Evolutionary conservation across 495 filamentous ascomycete species (phyloP).

Genomic region (Neurospora tetraspora): DNA sequence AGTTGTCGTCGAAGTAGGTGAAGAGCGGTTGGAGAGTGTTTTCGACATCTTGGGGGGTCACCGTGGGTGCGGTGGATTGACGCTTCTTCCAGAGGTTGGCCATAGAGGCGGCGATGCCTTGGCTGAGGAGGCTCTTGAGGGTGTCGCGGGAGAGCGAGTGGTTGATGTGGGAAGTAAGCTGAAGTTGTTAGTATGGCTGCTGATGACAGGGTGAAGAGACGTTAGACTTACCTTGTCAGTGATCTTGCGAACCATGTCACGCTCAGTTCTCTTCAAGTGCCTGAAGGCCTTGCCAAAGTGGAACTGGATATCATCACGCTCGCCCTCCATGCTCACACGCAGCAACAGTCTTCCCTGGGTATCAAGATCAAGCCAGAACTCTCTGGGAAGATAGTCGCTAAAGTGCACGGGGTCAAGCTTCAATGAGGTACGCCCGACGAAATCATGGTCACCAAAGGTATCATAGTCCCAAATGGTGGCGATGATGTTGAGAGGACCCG

Average conservation of each 20-base stretch:
- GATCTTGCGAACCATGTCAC: slow-evolving; percentile 96
- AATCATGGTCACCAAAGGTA: slow-evolving; percentile 93
- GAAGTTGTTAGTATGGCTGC: slow-evolving; percentile 11
- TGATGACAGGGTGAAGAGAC: neutral
- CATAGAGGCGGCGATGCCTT: slow-evolving; percentile 67
- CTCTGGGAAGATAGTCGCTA: slow-evolving; percentile 84
- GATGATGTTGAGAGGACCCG: slow-evolving; percentile 84
- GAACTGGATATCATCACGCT: slow-evolving; percentile 96
- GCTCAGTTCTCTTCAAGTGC: slow-evolving; percentile 85
- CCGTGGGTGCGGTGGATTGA: slow-evolving; percentile 39
- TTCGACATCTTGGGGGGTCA: slow-evolving; percentile 64
- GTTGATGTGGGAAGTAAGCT: slow-evolving; percentile 94
- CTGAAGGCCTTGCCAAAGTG: slow-evolving; percentile 97
- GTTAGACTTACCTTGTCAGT: slow-evolving; percentile 74
- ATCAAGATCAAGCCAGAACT: slow-evolving; percentile 97
- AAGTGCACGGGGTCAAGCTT: slow-evolving; percentile 95
- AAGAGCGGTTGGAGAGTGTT: slow-evolving; percentile 83
- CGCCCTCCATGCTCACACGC: slow-evolving; percentile 95
- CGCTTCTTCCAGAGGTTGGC: slow-evolving; percentile 66
- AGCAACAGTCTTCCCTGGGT: slow-evolving; percentile 86
- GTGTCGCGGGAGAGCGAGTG: slow-evolving; percentile 76
- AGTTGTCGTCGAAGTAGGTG: slow-evolving; percentile 96
- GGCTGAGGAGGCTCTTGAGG: slow-evolving; percentile 60
- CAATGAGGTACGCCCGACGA: slow-evolving; percentile 84
- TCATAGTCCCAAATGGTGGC: slow-evolving; percentile 99